These are phyloP conservation scores for Ogataea hybrid DNA, from an alignment of 1,139 yeast species.

Conservation along the genomic window DNA sequence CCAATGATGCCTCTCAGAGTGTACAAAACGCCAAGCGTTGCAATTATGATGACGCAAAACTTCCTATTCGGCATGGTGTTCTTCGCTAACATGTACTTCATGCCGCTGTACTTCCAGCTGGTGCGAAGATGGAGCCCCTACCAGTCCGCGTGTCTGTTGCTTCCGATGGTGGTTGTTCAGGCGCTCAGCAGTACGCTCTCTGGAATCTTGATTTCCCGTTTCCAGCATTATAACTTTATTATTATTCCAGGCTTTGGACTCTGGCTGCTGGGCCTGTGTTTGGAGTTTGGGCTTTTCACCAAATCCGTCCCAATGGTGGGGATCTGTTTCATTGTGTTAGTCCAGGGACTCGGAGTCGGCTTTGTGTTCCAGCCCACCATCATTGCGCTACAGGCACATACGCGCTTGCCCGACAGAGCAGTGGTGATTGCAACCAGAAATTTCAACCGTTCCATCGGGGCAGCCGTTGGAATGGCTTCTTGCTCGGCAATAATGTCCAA, in stretches of 20 bases:
- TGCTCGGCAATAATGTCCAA: constrained; percentile 44
- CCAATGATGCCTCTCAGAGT: constrained; percentile 57
- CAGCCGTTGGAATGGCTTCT: constrained; percentile 51
- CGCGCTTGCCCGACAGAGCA: constrained; percentile 50
- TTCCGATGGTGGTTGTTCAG: constrained; percentile 45
- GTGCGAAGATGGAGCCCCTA: constrained; percentile 42
- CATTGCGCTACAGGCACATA: constrained; percentile 55
- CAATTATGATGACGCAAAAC: constrained; percentile 42
- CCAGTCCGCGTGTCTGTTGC: constrained; percentile 39
- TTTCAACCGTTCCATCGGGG: constrained; percentile 53
- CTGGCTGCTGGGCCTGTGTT: constrained; percentile 44
- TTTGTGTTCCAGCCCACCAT: constrained; percentile 54
- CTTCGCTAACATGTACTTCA: constrained; percentile 43
- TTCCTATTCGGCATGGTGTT: constrained; percentile 51
- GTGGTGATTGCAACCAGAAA: constrained; percentile 55
- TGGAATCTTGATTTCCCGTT: constrained; percentile 43
- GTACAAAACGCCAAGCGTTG: constrained; percentile 40
- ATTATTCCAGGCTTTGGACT: constrained; percentile 41
- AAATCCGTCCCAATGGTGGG: constrained; percentile 35
- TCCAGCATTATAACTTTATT: constrained; percentile 44
- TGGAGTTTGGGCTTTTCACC: constrained; percentile 38
- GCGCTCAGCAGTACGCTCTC: constrained; percentile 40
- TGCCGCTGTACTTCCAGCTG: constrained; percentile 52
- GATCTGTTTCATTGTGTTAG: constrained; percentile 36
- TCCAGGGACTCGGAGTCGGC: constrained; percentile 52